Conservation (phyloP, 352 stramenopile species). For the Phytophthora idaei region DNA sequence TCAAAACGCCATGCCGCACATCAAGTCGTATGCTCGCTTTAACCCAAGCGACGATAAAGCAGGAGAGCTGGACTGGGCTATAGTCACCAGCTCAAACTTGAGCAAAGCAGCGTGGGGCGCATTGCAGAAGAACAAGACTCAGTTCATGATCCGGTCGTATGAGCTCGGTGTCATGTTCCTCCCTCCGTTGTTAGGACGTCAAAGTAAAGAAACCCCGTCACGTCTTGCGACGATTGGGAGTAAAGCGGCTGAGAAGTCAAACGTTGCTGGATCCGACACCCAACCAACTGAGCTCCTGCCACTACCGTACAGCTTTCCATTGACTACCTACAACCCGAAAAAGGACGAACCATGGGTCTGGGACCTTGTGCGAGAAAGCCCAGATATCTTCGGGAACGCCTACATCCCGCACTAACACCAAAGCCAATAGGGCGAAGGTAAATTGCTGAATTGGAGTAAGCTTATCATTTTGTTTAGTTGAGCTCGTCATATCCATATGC, state of each 20-base stretch:
- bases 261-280: conserved; percentile 6
- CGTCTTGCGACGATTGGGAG: conserved; percentile 48
- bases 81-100: conserved; percentile 84
- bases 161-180: conserved; percentile 83
- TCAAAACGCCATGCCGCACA: conserved; percentile 84
- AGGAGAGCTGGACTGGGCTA: conserved; percentile 65
- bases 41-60: conserved; percentile 32
- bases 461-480: conserved; percentile 10
- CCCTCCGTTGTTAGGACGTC: conserved; percentile 31
- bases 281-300: conserved; percentile 40
- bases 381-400: conserved; percentile 71
- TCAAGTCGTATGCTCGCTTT: conserved; percentile 81
- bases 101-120: conserved; percentile 84
- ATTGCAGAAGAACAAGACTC: conserved; percentile 73
- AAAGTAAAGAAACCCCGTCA: conserved; percentile 5
- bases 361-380: conserved; percentile 70
- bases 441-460: not conserved
- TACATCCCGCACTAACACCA: conserved; percentile 57
- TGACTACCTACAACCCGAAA: conserved; percentile 72
- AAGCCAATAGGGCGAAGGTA: conserved; percentile 2
- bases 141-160: conserved; percentile 87
- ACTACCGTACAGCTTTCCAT: conserved; percentile 71
- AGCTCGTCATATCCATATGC: not conserved
- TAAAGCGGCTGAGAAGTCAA: conserved; percentile 22
- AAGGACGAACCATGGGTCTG: conserved; percentile 83